phyloP scores from a whole-genome alignment of 73 alveolate species.

The Paramecium tetraurelia region DNA sequence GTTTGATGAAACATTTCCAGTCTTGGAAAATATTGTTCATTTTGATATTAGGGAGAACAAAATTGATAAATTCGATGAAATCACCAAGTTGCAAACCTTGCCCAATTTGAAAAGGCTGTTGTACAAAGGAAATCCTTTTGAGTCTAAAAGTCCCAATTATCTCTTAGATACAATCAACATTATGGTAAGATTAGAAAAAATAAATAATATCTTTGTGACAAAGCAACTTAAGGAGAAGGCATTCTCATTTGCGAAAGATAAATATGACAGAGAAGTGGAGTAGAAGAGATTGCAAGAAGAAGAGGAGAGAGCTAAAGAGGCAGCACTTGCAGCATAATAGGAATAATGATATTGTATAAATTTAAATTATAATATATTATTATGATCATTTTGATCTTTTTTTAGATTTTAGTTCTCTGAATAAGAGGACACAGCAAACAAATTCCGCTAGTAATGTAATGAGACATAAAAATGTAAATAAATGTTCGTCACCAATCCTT shows the following conservation, averaged over 20 bases:
- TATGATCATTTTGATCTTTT: neutral
- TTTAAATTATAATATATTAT: neutral
- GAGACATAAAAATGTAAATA: slow-evolving; percentile 26
- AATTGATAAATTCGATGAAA: slow-evolving; percentile 57
- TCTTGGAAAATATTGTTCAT: slow-evolving; percentile 22
- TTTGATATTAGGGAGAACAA: slow-evolving; percentile 54
- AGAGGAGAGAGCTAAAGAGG: slow-evolving; percentile 36
- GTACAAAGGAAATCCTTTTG: slow-evolving; percentile 29
- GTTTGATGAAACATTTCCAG: slow-evolving; percentile 57
- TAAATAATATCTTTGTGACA: slow-evolving; percentile 37
- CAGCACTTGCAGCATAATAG: neutral
- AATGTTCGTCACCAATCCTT: slow-evolving; percentile 20
- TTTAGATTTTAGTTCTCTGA: neutral
- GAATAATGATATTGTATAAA: neutral
- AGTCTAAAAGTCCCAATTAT: slow-evolving; percentile 48
- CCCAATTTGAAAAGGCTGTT: slow-evolving; percentile 41
- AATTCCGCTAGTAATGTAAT: slow-evolving; percentile 42
- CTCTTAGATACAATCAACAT: slow-evolving; percentile 35
- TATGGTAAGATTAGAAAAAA: slow-evolving; percentile 18
- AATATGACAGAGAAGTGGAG: slow-evolving; percentile 25
- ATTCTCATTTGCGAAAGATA: slow-evolving; percentile 47
- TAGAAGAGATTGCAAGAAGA: slow-evolving; percentile 51
- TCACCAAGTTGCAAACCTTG: neutral
- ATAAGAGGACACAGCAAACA: neutral
- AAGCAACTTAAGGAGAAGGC: slow-evolving; percentile 42